phyloP scores from a whole-genome alignment of 176 grass and related monocot species.

The Thalia dealbata region DNA sequence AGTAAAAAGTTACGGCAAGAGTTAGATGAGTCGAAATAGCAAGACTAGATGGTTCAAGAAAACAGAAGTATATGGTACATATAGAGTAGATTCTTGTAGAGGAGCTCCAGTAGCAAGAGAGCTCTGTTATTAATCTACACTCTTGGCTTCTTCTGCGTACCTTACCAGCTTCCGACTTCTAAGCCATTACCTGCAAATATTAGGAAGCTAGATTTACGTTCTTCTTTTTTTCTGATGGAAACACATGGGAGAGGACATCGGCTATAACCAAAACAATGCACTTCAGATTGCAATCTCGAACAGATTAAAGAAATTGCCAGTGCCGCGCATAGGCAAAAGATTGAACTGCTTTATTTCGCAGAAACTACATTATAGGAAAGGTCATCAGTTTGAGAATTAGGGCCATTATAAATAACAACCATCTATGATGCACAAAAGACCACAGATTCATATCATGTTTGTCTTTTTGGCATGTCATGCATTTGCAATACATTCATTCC shows the following conservation, averaged over 20 bases:
- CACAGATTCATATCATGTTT: too few relatives aligned
- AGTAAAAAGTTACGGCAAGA: too few relatives aligned
- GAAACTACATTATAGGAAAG: background rate
- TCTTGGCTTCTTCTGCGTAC: background rate
- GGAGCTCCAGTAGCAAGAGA: background rate
- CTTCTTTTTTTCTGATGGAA: background rate
- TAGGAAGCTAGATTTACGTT: slow-evolving; percentile 6
- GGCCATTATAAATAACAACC: background rate
- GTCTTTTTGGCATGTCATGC: background rate
- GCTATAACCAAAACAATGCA: background rate
- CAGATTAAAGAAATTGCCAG: background rate
- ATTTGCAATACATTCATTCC: background rate
- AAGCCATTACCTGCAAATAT: slow-evolving; percentile 57
- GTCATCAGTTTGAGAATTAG: background rate
- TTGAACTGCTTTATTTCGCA: background rate
- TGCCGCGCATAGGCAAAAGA: background rate
- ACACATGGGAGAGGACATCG: background rate
- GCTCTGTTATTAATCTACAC: background rate
- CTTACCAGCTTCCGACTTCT: slow-evolving; percentile 44
- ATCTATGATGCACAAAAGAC: background rate
- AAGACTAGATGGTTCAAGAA: background rate
- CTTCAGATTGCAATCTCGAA: background rate
- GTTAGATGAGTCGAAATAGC: background rate
- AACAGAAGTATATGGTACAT: background rate
- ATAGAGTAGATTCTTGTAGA: background rate